Base-by-base conservation (phyloP, 495 filamentous ascomycete species). In the Tuber microsphaerosporum region DNA sequence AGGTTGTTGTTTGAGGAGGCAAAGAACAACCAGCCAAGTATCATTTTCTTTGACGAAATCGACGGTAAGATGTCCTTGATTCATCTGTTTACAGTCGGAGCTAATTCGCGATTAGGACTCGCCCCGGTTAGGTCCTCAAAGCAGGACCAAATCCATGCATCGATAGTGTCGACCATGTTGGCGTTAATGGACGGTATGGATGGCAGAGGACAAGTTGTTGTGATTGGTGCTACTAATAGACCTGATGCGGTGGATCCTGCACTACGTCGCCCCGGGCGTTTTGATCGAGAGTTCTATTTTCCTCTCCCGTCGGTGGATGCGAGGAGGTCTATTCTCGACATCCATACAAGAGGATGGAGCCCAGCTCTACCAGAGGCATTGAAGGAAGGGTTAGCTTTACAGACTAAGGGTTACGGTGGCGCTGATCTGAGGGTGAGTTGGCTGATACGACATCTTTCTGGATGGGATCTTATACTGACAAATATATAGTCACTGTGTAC, bases 161-260 rank as follows among this genome's bases (percentile, higher is more conserved):
- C 94, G 22, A 98, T 99, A 74, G 95, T 99, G 69, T 96, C 96
- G 2, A 99, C 95, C 2, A 84, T 99, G 44, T 85, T 99, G 74
- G 96, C 95, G 19, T 85, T 99, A 79, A 99, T 99, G 95, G 95
- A 99, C 85, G 95, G 95, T 76, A 98, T 99, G 96, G 95, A 99
- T 81, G 94, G 94, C 70, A 91, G 95, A 81, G 95, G 95, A 51
- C 95, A 99, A 84, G 94, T 98, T 71, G 96, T 99, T 77, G 94
- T 99, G 45, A 98, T 99, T 81, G 95, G 95, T 78, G 95, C 95
- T 45, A 99, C 95, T 31, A 99, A 99, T 85, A 92, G 95, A 46
- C 95, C 95, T 37, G 97, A 97, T 85, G 94, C 94, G 68, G 94
- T 99, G 72, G 95, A 99, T 82, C 94, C 94, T 79, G 95, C 95